phyloP scores from a whole-genome alignment of 345 rosid species.

The Eucalyptus brandiana region DNA sequence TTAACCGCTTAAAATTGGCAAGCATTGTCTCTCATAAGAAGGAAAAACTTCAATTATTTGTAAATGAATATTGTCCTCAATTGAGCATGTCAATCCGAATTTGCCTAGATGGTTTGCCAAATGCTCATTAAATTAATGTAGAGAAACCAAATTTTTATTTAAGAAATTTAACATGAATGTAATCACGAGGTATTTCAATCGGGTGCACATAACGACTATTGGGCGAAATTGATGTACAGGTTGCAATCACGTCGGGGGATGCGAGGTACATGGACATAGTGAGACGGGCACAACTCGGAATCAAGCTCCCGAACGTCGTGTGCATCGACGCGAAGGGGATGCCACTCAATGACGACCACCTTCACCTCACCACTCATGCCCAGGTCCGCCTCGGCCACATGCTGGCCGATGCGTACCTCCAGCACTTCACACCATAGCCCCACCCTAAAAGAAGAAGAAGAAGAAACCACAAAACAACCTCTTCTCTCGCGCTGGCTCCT shows the following conservation, averaged over 20 bases:
- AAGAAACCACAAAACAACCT: too few relatives aligned
- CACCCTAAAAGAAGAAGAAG: too few relatives aligned
- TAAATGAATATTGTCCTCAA: not conserved
- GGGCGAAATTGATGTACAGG: conserved; percentile 15
- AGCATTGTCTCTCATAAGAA: not conserved
- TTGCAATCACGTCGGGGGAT: conserved; percentile 72
- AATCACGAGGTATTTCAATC: too few relatives aligned
- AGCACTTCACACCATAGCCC: conserved; percentile 1
- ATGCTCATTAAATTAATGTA: too few relatives aligned
- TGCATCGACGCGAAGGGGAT: conserved; percentile 80
- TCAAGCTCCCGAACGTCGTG: conserved; percentile 40
- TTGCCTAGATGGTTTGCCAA: accelerated
- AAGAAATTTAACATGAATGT: too few relatives aligned
- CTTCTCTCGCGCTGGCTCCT: too few relatives aligned
- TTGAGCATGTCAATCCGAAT: not conserved
- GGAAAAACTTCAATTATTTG: accelerated
- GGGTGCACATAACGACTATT: not conserved
- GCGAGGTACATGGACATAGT: conserved; percentile 44
- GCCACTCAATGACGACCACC: conserved; percentile 50
- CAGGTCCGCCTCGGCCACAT: conserved; percentile 66
- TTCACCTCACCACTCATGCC: conserved; percentile 64
- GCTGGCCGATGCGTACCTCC: conserved; percentile 56
- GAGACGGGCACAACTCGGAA: conserved; percentile 59
- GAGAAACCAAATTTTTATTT: too few relatives aligned
- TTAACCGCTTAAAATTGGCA: accelerated